Evolutionary conservation across 371 early-diverging fungal species (phyloP).

Genomic region (Sporodiniella umbellata): DNA sequence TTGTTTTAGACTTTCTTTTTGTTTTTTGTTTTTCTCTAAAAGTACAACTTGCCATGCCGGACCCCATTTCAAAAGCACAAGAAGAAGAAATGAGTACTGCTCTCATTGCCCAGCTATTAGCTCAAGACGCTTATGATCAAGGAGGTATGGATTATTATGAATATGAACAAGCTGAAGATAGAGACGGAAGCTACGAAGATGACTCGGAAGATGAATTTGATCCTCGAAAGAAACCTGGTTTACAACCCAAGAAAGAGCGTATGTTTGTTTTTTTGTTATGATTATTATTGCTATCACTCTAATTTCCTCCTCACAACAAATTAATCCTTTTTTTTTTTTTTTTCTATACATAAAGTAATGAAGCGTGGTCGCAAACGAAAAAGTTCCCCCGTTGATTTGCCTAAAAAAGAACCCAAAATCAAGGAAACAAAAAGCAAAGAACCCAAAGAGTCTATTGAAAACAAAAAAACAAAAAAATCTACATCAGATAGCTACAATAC

Average conservation of each 20-base stretch:
- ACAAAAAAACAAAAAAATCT: conserved; percentile 40
- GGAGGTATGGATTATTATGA: conserved; percentile 55
- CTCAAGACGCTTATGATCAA: conserved; percentile 55
- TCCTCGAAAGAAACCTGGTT: conserved; percentile 25
- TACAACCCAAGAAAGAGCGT: conserved; percentile 31
- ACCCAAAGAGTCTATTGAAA: neutral
- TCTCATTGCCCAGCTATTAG: conserved; percentile 72
- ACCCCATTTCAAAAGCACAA: conserved; percentile 45
- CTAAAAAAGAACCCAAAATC: neutral
- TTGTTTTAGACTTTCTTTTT: too few relatives aligned
- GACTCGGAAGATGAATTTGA: conserved; percentile 53
- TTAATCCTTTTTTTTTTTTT: too few relatives aligned
- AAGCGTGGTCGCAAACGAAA: conserved; percentile 20
- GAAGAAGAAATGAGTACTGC: conserved; percentile 82
- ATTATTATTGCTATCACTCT: too few relatives aligned
- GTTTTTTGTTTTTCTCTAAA: too few relatives aligned
- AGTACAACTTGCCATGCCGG: neutral
- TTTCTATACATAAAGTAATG: neutral
- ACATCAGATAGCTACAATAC: conserved; percentile 55
- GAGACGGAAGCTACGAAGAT: conserved; percentile 48
- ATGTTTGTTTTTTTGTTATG: neutral
- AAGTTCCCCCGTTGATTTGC: neutral
- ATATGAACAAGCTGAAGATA: conserved; percentile 32
- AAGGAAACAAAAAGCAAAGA: neutral
- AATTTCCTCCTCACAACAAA: too few relatives aligned